phyloP scores from a whole-genome alignment of 306 rosid genomes.

The Quercus cerris region DNA sequence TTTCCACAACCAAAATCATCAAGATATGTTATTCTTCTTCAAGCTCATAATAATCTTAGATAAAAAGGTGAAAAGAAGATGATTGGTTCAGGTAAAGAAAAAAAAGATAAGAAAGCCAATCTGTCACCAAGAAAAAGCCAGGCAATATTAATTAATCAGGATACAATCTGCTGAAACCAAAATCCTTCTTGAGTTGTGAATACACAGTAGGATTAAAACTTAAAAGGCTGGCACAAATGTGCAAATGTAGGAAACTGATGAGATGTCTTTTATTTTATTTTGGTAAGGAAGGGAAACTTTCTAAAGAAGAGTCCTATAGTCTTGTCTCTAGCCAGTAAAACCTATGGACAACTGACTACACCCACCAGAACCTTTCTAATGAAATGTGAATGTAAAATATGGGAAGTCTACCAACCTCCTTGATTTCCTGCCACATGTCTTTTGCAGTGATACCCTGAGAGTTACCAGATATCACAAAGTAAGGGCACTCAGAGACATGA shows the following conservation, averaged over 20 bases:
- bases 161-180: background rate
- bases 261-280: background rate
- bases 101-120: background rate
- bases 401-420: slow-evolving; percentile 49
- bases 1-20: too few relatives aligned
- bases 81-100: background rate
- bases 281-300: too few relatives aligned
- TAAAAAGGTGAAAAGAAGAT: background rate
- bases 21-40: slow-evolving; percentile 4
- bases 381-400: background rate
- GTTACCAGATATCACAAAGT: slow-evolving; percentile 74
- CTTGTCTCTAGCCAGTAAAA: too few relatives aligned
- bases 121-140: background rate
- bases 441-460: slow-evolving; percentile 68
- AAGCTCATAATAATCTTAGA: slow-evolving; percentile 5
- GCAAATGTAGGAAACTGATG: background rate
- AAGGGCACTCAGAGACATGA: slow-evolving; percentile 80
- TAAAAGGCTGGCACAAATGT: background rate
- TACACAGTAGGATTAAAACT: background rate
- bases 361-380: background rate
- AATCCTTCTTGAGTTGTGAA: background rate
- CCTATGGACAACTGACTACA: too few relatives aligned
- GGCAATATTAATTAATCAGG: background rate
- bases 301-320: too few relatives aligned
- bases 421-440: slow-evolving; percentile 87